Base-by-base conservation (phyloP, 78 protist genomes). In the Dictyostelium brefeldianum region DNA sequence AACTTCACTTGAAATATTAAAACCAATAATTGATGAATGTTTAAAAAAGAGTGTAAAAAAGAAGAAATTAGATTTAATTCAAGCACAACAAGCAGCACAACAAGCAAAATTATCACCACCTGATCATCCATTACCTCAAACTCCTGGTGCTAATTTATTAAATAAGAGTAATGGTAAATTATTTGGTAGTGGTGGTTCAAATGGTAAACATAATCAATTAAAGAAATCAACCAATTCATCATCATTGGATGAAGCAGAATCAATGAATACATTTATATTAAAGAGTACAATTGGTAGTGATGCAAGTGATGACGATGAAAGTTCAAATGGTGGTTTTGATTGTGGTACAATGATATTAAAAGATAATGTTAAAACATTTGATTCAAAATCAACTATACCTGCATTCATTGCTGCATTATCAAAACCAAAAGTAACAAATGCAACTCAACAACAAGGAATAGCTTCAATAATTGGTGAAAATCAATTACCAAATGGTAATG, bases 1-100 rank as follows among this genome's bases (percentile, higher is more conserved):
- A 29, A 62, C 79, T 12, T 27, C 27, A 6, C 18, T 17, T 7
- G 92, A 85, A 4, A 20, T 69, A 4, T 48, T 85, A 41, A 85
- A 64, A 54, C 83, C 92, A 57, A 14, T 85, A 31, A 85, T 85
- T 27, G 92, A 85, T 17, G 92, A 85, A 25, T 85, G 92, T 77
- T 48, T 85, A 47, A 85, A 77, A 48, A 85, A 85, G 64, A 31
- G 59, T 9, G 27, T n/a, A 17, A 51, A 29, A 22, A 85, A 85
- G 56, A 85, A 85, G 65, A 57, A n/a, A 47, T 4, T 5, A 5
- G 69, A 59, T 7, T 59, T 59, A 22, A 10, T 17, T 8, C 10
- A 18, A 15, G 36, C n/a, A 41, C 80, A 5, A 11, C 84, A 15
- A 57, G 4, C 22, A 25, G 36, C n/a, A 78, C 48, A 27, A 54